These are phyloP conservation scores for Themeda triandra DNA, from an alignment of 176 grass and related monocot genomes.

Conservation along the genomic window DNA sequence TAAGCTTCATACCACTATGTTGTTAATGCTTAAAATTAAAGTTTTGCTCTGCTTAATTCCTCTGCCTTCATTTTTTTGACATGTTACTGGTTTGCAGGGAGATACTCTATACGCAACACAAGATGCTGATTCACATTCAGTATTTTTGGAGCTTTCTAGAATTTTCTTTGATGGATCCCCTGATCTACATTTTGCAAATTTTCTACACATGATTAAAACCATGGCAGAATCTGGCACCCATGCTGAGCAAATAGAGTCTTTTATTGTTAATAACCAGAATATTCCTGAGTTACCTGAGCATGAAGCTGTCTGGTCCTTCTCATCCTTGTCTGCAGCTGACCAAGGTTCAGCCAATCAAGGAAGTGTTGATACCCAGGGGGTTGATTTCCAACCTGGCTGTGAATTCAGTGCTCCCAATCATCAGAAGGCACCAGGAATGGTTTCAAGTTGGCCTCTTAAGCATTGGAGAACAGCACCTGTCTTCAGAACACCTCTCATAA, in stretches of 20 bases:
- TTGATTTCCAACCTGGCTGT: constrained; percentile 9
- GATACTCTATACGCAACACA: constrained; percentile 59
- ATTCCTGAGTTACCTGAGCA: constrained; percentile 60
- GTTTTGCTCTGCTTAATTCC: constrained; percentile 24
- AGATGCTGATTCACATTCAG: constrained; percentile 60
- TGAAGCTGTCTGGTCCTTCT: constrained; percentile 75
- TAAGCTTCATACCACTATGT: constrained; percentile 4
- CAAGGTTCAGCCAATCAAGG: constrained; percentile 17
- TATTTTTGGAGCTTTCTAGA: constrained; percentile 87
- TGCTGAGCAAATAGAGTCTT: constrained; percentile 63
- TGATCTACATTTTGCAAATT: constrained; percentile 84
- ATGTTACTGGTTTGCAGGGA: constrained; percentile 64
- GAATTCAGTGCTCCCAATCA: constrained; percentile 25
- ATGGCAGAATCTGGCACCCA: constrained; percentile 71
- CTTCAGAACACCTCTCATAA: constrained; percentile 38
- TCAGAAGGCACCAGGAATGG: constrained; percentile 40
- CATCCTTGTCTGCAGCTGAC: constrained; percentile 30
- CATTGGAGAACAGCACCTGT: constrained; percentile 70
- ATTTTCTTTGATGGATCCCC: constrained; percentile 86
- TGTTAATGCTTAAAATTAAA: constrained; percentile 1
- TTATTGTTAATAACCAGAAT: constrained; percentile 80
- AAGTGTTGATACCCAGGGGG: constrained; percentile 18
- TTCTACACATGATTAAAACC: constrained; percentile 84
- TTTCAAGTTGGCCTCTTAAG: constrained; percentile 61
- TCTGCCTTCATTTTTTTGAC: constrained; percentile 15